phyloP scores from a whole-genome alignment of 2,329 filamentous ascomycete species.

The Curvularia verruculosa region DNA sequence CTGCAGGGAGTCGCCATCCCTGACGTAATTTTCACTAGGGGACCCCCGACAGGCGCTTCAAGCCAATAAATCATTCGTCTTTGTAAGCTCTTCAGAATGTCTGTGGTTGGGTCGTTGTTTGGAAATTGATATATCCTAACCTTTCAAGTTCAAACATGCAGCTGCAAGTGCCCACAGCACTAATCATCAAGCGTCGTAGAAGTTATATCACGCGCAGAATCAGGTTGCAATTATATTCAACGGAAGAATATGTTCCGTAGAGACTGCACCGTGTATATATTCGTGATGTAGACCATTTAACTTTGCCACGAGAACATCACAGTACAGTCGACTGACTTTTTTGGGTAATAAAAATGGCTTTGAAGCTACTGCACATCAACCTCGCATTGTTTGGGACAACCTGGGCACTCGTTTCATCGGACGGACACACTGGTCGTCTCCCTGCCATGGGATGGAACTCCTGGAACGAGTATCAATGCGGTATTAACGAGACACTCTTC shows the following conservation, averaged over 20 bases:
- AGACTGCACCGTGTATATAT: not conserved
- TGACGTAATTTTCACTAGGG: slow-evolving; percentile 8
- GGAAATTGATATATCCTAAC: not conserved
- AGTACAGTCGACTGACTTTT: not conserved
- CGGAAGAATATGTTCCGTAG: not conserved
- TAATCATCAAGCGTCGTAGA: not conserved
- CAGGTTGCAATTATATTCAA: not conserved
- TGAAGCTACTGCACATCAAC: not conserved
- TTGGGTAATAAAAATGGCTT: slow-evolving; percentile 1
- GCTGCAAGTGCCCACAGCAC: not conserved
- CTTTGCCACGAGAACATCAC: not conserved
- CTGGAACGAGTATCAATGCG: slow-evolving; percentile 33
- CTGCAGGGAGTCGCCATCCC: not conserved
- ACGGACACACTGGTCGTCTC: slow-evolving; percentile 23
- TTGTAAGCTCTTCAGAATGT: not conserved
- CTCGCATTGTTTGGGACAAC: slow-evolving; percentile 1
- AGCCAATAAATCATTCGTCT: not conserved
- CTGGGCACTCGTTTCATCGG: slow-evolving; percentile 14
- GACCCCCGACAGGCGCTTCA: not conserved
- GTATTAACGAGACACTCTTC: slow-evolving; percentile 30
- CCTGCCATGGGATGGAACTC: slow-evolving; percentile 34
- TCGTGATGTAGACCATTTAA: not conserved
- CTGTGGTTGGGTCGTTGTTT: not conserved
- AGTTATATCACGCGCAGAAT: not conserved
- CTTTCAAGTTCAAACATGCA: not conserved